Conservation (phyloP, 495 filamentous ascomycete genomes). For the Aspergillus nidulans region DNA sequence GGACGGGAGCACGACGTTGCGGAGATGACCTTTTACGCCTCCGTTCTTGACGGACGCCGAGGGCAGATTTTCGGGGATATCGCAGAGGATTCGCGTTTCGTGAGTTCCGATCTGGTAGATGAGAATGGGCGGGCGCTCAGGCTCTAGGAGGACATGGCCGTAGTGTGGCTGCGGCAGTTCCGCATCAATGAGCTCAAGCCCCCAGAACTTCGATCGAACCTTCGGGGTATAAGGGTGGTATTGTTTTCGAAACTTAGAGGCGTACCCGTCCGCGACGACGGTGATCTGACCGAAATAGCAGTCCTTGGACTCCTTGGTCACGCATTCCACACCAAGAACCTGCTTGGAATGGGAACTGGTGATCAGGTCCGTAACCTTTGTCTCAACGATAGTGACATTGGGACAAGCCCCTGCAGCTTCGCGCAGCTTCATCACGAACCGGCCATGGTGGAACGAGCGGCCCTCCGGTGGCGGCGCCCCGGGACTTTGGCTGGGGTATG, state of each 20-base stretch:
- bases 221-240: conserved; percentile 65
- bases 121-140: conserved; percentile 67
- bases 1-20: conserved; percentile 68
- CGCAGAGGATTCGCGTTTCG: conserved; percentile 86
- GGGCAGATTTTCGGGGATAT: conserved; percentile 79
- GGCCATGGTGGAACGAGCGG: conserved; percentile 75
- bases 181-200: conserved; percentile 84
- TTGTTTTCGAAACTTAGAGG: conserved; percentile 84
- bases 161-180: conserved; percentile 65
- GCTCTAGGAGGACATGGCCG: conserved; percentile 82
- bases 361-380: conserved; percentile 60
- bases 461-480: conserved; percentile 52
- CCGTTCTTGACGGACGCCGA: conserved; percentile 64
- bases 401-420: conserved; percentile 59
- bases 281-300: conserved; percentile 85
- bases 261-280: conserved; percentile 89
- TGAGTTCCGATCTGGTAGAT: conserved; percentile 96
- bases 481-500: conserved; percentile 52
- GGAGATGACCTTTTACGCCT: conserved; percentile 77
- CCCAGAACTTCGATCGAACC: conserved; percentile 81
- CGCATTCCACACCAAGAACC: conserved; percentile 71
- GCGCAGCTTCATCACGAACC: conserved; percentile 73
- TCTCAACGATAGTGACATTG: conserved; percentile 72
- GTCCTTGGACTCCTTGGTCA: conserved; percentile 55
- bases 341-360: conserved; percentile 53